Percentiles rank a stretch among this genome's conserved stretches.
Evolutionary conservation across 2,329 filamentous ascomycete species (phyloP).

Genomic region (Davidsoniella neocaledoniae): DNA sequence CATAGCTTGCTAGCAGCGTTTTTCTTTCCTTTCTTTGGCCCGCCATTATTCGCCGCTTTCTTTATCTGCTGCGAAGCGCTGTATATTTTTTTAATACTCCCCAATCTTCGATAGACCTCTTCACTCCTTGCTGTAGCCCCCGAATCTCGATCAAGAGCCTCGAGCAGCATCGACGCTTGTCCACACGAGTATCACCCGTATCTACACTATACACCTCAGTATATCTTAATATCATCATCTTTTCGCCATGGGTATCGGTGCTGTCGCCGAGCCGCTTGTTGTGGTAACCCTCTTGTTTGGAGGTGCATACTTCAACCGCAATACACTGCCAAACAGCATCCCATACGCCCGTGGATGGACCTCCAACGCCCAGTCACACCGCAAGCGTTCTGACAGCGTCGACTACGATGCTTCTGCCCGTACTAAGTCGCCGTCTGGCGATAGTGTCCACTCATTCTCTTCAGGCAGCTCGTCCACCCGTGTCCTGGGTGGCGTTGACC

Average conservation of each 20-base stretch:
- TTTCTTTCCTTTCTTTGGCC: background rate
- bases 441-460: slow-evolving; percentile 10
- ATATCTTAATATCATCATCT: background rate
- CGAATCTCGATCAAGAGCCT: background rate
- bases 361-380: slow-evolving; percentile 10
- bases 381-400: slow-evolving; percentile 14
- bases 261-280: slow-evolving; percentile 25
- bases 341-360: slow-evolving; percentile 12
- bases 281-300: slow-evolving; percentile 27
- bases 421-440: slow-evolving; percentile 12
- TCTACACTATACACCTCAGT: background rate
- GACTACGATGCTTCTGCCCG: slow-evolving; percentile 9
- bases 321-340: slow-evolving; percentile 15
- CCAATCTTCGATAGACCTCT: background rate
- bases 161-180: background rate
- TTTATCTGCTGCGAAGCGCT: background rate
- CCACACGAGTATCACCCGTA: background rate
- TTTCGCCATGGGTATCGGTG: slow-evolving; percentile 23
- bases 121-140: background rate
- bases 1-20: background rate
- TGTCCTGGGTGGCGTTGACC: slow-evolving; percentile 12
- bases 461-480: slow-evolving; percentile 12
- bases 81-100: too few species aligned
- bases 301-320: slow-evolving; percentile 28
- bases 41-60: background rate